phyloP scores from a whole-genome alignment of 2,329 filamentous ascomycete species.

The Acrocalymma vagum region DNA sequence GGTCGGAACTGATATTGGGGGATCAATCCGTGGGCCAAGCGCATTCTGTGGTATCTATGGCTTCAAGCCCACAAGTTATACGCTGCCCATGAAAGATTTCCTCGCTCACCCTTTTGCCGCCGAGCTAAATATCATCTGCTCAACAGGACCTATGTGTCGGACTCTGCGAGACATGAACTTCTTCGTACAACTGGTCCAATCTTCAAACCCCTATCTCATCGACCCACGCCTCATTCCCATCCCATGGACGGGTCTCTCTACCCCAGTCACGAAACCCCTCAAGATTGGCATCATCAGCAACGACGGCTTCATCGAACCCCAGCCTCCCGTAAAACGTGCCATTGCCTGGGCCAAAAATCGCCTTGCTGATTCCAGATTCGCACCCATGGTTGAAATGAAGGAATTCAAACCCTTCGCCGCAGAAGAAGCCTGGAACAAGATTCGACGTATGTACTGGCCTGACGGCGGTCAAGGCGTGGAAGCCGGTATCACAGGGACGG shows the following conservation, averaged over 20 bases:
- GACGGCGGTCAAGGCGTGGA: conserved; percentile 49
- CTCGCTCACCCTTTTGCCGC: conserved; percentile 13
- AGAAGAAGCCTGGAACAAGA: conserved; percentile 38
- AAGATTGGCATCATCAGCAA: conserved; percentile 55
- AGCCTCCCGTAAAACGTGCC: conserved; percentile 49
- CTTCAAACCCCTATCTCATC: conserved; percentile 19
- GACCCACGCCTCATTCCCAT: conserved; percentile 26
- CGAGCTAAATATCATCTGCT: conserved; percentile 24
- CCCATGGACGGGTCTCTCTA: conserved; percentile 27
- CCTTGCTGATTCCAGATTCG: conserved; percentile 13
- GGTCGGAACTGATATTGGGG: conserved; percentile 35
- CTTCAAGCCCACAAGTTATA: conserved; percentile 32
- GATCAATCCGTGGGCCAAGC: conserved; percentile 29
- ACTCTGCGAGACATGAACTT: conserved; percentile 24
- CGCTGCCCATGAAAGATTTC: conserved; percentile 20
- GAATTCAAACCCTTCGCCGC: conserved; percentile 43
- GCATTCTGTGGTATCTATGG: conserved; percentile 36
- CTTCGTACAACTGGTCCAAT: conserved; percentile 20
- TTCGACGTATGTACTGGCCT: conserved; percentile 57
- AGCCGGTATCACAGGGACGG: conserved; percentile 43
- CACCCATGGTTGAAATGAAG: conserved; percentile 40
- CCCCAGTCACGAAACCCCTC: conserved; percentile 26
- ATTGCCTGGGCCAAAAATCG: conserved; percentile 43
- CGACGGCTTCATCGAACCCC: conserved; percentile 49
- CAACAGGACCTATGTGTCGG: conserved; percentile 24